Evolutionary conservation across 306 rosid species (phyloP).

Genomic region (Calophaca sinica): DNA sequence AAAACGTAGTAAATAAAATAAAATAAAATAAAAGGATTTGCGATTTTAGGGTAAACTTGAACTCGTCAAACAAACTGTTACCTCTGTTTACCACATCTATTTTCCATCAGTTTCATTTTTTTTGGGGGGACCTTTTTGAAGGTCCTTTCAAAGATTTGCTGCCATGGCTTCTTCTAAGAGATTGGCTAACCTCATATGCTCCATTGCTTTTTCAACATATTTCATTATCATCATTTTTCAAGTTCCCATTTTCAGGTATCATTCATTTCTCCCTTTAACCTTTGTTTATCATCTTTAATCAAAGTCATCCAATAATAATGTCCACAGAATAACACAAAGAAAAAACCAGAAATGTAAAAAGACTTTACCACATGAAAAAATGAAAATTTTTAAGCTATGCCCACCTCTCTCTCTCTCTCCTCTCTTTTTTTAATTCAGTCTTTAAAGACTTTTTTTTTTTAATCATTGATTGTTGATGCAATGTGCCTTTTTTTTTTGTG

Average conservation of each 20-base stretch:
- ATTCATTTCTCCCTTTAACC: neutral
- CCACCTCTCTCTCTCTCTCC: neutral
- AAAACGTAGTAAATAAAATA: too few species aligned
- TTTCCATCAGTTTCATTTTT: neutral
- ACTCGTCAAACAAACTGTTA: slow-evolving; percentile 32
- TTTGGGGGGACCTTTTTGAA: slow-evolving; percentile 22
- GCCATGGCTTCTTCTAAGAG: slow-evolving; percentile 76
- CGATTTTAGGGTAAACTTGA: slow-evolving; percentile 39
- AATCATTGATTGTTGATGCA: neutral
- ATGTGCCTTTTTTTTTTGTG: slow-evolving; percentile 7
- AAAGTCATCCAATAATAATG: neutral
- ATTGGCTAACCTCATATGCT: slow-evolving; percentile 65
- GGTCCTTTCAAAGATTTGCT: slow-evolving; percentile 24
- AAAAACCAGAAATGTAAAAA: neutral
- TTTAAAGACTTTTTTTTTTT: neutral
- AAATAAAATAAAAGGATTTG: too few species aligned
- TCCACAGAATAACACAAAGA: too few species aligned
- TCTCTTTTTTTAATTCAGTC: neutral
- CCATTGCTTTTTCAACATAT: slow-evolving; percentile 61
- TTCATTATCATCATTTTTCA: slow-evolving; percentile 78
- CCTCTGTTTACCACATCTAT: slow-evolving; percentile 5
- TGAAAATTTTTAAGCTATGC: neutral
- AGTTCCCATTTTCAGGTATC: slow-evolving; percentile 89
- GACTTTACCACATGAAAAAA: neutral
- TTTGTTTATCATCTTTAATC: neutral